These are phyloP conservation scores for Neurospora tetrasperma DNA, from an alignment of 495 filamentous ascomycete genomes.

Conservation along the genomic window DNA sequence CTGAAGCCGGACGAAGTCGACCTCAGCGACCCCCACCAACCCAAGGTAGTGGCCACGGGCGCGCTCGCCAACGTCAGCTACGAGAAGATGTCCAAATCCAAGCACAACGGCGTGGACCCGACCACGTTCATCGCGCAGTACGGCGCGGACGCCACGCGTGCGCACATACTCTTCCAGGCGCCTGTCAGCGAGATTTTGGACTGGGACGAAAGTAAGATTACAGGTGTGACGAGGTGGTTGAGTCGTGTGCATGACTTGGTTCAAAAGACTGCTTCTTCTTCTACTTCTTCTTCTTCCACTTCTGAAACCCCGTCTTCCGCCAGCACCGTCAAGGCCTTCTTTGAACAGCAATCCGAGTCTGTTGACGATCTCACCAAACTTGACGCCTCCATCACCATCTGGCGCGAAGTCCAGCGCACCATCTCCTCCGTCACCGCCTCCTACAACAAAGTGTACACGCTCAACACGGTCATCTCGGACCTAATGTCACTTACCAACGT, in stretches of 20 bases:
- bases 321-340: slow-evolving; percentile 15
- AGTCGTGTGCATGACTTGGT: slow-evolving; percentile 52
- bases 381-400: slow-evolving; percentile 47
- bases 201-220: slow-evolving; percentile 79
- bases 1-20: slow-evolving; percentile 71
- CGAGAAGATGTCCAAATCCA: slow-evolving; percentile 96
- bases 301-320: neutral
- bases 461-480: slow-evolving; percentile 77
- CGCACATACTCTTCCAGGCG: slow-evolving; percentile 80
- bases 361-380: slow-evolving; percentile 16
- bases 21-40: slow-evolving; percentile 42
- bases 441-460: slow-evolving; percentile 56
- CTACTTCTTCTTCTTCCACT: neutral
- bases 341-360: slow-evolving; percentile 15
- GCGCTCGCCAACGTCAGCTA: slow-evolving; percentile 50
- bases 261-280: slow-evolving; percentile 13
- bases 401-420: slow-evolving; percentile 54
- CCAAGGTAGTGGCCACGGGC: slow-evolving; percentile 49
- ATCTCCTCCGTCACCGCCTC: slow-evolving; percentile 57
- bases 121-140: slow-evolving; percentile 56
- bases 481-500: slow-evolving; percentile 69
- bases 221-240: slow-evolving; percentile 73
- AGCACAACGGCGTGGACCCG: slow-evolving; percentile 87
- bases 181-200: slow-evolving; percentile 73
- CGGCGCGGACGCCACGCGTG: slow-evolving; percentile 74